A percentile compares a stretch with the other conserved stretches of the same genome.
Evolutionary conservation across 177 flowering plant genomes (phyloP).

Genomic region (Vitis hybrid): DNA sequence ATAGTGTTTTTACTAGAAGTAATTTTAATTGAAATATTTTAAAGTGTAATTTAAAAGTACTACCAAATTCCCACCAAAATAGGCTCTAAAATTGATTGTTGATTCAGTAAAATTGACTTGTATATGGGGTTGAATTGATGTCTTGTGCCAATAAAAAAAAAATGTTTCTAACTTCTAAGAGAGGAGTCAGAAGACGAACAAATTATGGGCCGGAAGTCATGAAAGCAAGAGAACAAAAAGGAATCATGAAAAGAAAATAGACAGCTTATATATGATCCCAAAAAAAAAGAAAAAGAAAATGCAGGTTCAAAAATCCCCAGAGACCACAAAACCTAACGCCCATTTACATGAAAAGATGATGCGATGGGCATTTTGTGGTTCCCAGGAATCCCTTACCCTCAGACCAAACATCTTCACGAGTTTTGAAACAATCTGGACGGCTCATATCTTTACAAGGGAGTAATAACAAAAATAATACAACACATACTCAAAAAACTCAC

Average conservation of each 20-base stretch:
- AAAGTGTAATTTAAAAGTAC: too few relatives aligned
- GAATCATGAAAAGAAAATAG: background rate
- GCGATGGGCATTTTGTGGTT: background rate
- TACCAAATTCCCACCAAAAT: too few relatives aligned
- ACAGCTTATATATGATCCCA: background rate
- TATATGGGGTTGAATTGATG: too few relatives aligned
- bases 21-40: too few relatives aligned
- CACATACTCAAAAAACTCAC: background rate
- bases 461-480: constrained; percentile 15
- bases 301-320: background rate
- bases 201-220: background rate
- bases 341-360: background rate
- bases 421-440: constrained; percentile 3
- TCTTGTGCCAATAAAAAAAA: too few relatives aligned
- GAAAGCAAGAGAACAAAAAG: background rate
- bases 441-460: constrained; percentile 20
- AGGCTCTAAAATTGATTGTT: too few relatives aligned
- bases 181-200: too few relatives aligned
- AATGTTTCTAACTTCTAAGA: too few relatives aligned
- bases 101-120: too few relatives aligned
- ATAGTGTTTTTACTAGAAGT: too few relatives aligned
- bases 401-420: constrained; percentile 11
- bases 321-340: background rate
- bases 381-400: constrained; percentile 5
- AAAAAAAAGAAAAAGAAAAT: background rate